Evolutionary conservation across 176 grass and related monocot species (phyloP), one percentile per base, ranked within the genome.

Genomic region (Hyparrhenia diplandra): DNA sequence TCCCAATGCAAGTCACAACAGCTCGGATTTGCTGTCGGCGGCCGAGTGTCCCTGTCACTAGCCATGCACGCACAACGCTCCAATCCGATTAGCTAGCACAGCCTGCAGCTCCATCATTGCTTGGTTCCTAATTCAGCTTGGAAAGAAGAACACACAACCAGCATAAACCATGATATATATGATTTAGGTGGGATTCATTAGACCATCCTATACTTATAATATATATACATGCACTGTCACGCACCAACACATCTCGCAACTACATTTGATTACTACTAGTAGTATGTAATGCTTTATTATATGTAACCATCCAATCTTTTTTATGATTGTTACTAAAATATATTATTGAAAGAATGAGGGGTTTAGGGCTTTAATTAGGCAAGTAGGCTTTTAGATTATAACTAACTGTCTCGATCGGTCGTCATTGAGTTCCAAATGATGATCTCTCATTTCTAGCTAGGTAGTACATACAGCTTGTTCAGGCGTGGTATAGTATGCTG

Each of bases 121-220:
- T 84, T 84, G 46, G 8, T 68, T 59, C 54, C 72, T 69, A 84
- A 65, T 66, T 78, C 21, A 43, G 82, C 73, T 59, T 20, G 24
- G 35, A 84, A 84, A 74, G 36, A 41, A 10, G 21, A 5, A 16
- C 20, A 51, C 16, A 64, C 27, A n/a, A n/a, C n/a, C n/a, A n/a
- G n/a, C n/a, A n/a, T n/a, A n/a, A 67, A 37, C 16, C 49, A 55
- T 55, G 18, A 55, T 31, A 20, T 3, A 13, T 66, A 37, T 18
- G 31, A 21, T 54, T 54, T 65, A 64, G 64, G 14, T 64, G 32
- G 21, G 69, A 74, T 35, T 63, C 36, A 52, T 52, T 54, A 54
- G 6, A 21, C 49, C 49, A 54, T 54, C 18, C 49, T 14, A 14
- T 10, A 9, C 0, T 12, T 1, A 5, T 20, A 51, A 54, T 21